Evolutionary conservation across 176 grass and related monocot genomes (phyloP).

Genomic region (Eragrostis curvula): DNA sequence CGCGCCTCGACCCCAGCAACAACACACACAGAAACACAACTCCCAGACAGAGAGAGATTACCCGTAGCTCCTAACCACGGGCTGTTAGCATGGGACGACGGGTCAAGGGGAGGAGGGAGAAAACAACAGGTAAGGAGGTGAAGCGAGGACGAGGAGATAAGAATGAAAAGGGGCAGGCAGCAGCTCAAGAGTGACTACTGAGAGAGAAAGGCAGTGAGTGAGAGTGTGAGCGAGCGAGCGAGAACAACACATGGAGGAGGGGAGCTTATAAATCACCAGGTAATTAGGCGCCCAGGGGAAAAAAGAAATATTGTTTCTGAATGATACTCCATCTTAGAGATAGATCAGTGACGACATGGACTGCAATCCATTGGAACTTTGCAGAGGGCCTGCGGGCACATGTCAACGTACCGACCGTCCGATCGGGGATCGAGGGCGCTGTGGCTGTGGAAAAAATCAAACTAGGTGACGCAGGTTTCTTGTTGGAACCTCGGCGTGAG

Average conservation of each 20-base stretch:
- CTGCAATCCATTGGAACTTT: conserved; percentile 24
- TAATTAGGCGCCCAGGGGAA: background rate
- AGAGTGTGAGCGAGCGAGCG: background rate
- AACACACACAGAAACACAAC: no score
- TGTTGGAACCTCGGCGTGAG: background rate
- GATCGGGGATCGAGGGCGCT: background rate
- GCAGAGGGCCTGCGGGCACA: background rate
- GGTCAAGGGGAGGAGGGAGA: conserved; percentile 32
- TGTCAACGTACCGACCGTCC: background rate
- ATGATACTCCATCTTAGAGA: conserved; percentile 17
- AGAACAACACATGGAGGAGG: background rate
- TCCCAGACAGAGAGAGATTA: conserved; percentile 11
- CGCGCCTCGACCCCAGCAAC: conserved; percentile 9
- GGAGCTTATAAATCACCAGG: background rate
- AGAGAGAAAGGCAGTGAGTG: background rate
- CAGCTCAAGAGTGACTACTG: background rate
- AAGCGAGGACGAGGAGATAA: conserved; percentile 41
- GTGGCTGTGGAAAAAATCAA: background rate
- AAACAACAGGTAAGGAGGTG: conserved; percentile 52
- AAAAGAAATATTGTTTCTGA: background rate
- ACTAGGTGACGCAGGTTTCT: background rate
- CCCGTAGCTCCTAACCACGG: conserved; percentile 36
- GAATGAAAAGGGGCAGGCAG: conserved; percentile 44
- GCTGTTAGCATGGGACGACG: conserved; percentile 38
- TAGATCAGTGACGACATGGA: conserved; percentile 30